phyloP scores from a whole-genome alignment of 2,329 filamentous ascomycete genomes.

The Talaromyces sp. region DNA sequence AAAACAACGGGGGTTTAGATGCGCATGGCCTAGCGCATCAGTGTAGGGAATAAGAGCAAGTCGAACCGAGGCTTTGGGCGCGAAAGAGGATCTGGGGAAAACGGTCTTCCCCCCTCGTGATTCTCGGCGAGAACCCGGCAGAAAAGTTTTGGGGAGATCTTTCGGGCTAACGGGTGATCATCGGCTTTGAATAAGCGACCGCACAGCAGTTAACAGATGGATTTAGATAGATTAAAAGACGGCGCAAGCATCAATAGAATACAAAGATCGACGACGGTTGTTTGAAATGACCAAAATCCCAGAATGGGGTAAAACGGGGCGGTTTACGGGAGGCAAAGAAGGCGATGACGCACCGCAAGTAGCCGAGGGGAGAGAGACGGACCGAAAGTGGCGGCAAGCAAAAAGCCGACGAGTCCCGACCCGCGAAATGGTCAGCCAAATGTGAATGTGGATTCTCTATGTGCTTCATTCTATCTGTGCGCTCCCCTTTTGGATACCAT shows the following conservation, averaged over 20 bases:
- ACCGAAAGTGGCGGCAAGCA: constrained; percentile 3
- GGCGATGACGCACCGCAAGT: constrained; percentile 4
- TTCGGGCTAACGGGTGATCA: constrained; percentile 35
- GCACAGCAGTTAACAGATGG: background rate
- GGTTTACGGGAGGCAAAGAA: background rate
- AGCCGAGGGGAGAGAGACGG: constrained; percentile 1
- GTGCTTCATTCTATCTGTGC: constrained; percentile 8
- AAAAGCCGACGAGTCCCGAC: constrained; percentile 21
- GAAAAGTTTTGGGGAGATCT: constrained; percentile 12
- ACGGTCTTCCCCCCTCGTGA: constrained; percentile 26
- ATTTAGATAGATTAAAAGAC: too few species aligned
- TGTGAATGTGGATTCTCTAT: constrained; percentile 5
- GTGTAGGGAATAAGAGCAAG: constrained; percentile 27
- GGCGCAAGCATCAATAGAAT: background rate
- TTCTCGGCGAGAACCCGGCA: constrained; percentile 27
- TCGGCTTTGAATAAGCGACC: constrained; percentile 1
- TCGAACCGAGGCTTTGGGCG: constrained; percentile 5
- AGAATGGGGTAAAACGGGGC: background rate
- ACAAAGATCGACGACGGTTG: background rate
- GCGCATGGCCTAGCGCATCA: constrained; percentile 33
- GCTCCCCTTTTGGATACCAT: background rate
- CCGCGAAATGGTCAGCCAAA: constrained; percentile 24
- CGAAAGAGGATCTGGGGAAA: constrained; percentile 24
- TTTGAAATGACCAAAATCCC: background rate
- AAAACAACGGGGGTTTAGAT: constrained; percentile 18